Evolutionary conservation across 129 eudicot genomes (phyloP).

Genomic region (Sambucus nigra): DNA sequence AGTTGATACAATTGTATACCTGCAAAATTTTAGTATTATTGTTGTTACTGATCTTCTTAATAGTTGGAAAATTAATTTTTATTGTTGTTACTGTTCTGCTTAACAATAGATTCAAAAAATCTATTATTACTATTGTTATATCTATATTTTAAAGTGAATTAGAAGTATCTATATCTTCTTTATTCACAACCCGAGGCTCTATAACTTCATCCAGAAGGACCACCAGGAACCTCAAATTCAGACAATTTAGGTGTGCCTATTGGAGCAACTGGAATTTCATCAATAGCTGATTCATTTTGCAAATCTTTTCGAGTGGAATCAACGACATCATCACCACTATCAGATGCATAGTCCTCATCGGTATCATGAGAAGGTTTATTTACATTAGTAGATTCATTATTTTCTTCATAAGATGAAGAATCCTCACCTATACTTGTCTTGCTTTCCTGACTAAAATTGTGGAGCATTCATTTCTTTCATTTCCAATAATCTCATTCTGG

Average conservation of each 20-base stretch:
- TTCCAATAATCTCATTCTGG: conserved; percentile 23
- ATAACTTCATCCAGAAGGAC: conserved; percentile 15
- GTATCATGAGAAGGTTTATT: no score
- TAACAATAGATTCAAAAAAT: no score
- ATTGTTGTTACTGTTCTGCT: no score
- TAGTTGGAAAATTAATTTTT: no score
- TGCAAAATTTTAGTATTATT: no score
- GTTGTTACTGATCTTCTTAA: no score
- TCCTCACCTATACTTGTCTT: conserved; percentile 29
- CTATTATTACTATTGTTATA: no score
- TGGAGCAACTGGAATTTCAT: conserved; percentile 18
- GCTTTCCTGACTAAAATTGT: conserved; percentile 18
- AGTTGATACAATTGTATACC: no score
- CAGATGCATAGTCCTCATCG: conserved; percentile 14
- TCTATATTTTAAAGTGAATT: conserved; percentile 15
- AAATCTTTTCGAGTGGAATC: no score
- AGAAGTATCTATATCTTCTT: conserved; percentile 21
- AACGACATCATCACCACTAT: no score
- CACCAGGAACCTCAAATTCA: conserved; percentile 25
- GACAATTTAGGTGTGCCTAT: conserved; percentile 20
- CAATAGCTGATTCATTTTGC: no score
- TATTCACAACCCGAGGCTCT: no score
- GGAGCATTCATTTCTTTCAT: conserved; percentile 21
- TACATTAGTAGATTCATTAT: conserved; percentile 19
- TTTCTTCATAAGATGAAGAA: conserved; percentile 22